phyloP scores from a whole-genome alignment of 2,329 filamentous ascomycete species.

The Colletotrichum falcatum region DNA sequence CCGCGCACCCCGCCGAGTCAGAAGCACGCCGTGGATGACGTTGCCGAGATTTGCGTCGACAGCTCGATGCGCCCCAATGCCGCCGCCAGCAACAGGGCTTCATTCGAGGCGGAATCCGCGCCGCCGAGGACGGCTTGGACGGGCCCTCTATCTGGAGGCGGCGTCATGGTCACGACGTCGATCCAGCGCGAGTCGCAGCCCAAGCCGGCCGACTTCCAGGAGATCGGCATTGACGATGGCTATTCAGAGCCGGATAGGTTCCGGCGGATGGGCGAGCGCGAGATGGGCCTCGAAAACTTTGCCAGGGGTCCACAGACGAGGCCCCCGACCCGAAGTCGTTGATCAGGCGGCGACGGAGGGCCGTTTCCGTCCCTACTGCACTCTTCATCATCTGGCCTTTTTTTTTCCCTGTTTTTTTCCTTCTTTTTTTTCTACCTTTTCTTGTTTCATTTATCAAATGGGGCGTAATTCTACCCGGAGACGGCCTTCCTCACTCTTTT shows the following conservation, averaged over 20 bases:
- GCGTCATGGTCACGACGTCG: conserved; percentile 54
- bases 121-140: background rate
- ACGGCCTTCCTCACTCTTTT: background rate
- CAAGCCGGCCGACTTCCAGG: conserved; percentile 13
- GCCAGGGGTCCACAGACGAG: conserved; percentile 17
- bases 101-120: conserved; percentile 6
- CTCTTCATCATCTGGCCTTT: background rate
- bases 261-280: background rate
- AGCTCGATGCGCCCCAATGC: conserved; percentile 11
- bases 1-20: conserved; percentile 42
- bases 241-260: conserved; percentile 13
- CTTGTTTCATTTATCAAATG: background rate
- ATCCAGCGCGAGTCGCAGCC: conserved; percentile 52
- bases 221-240: conserved; percentile 26
- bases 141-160: conserved; percentile 19
- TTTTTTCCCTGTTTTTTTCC: background rate
- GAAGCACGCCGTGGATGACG: conserved; percentile 44
- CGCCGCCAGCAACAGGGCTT: conserved; percentile 26
- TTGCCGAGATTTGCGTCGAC: conserved; percentile 43
- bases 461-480: conserved; percentile 16
- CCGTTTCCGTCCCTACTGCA: conserved; percentile 8
- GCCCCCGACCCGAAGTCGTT: conserved; percentile 18
- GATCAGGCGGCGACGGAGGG: background rate
- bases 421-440: background rate
- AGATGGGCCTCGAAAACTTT: background rate